Conservation (phyloP, 2,329 filamentous ascomycete species). For the Phyllosticta capitalensis region DNA sequence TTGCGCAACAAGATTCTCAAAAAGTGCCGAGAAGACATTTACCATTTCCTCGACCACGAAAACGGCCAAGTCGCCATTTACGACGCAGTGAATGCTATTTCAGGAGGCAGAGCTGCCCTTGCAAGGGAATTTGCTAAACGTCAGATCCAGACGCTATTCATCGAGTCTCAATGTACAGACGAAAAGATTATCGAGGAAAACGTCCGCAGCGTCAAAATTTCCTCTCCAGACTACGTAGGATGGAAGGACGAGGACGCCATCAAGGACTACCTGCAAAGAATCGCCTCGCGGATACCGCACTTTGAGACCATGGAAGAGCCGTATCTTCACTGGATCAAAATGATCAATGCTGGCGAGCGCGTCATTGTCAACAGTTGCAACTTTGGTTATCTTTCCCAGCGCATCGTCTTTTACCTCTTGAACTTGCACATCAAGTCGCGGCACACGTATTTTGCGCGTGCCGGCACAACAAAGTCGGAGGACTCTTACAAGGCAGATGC, state of each 20-base stretch:
- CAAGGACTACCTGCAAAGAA: conserved; percentile 79
- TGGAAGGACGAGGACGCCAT: conserved; percentile 92
- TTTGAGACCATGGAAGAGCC: conserved; percentile 95
- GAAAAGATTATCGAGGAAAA: conserved; percentile 92
- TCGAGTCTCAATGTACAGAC: conserved; percentile 92
- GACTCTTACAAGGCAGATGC: conserved; percentile 90
- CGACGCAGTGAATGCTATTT: conserved; percentile 90
- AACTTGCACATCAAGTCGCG: conserved; percentile 95
- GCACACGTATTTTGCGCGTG: conserved; percentile 83
- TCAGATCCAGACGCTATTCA: conserved; percentile 90
- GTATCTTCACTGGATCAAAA: conserved; percentile 96
- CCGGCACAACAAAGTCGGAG: conserved; percentile 77
- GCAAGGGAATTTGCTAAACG: conserved; percentile 98
- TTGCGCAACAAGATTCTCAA: conserved; percentile 94
- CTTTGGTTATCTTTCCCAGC: conserved; percentile 92
- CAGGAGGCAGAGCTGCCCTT: conserved; percentile 68
- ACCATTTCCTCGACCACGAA: conserved; percentile 90
- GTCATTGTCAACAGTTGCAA: conserved; percentile 95
- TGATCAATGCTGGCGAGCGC: conserved; percentile 93
- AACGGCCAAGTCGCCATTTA: conserved; percentile 98
- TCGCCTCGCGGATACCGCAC: conserved; percentile 84
- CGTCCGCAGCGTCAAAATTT: conserved; percentile 94
- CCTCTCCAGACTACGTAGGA: conserved; percentile 87
- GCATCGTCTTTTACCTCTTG: conserved; percentile 96
- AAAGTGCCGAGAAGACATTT: conserved; percentile 94